A percentile compares a stretch with the other conserved stretches of the same genome.
Evolutionary conservation across 2,329 filamentous ascomycete genomes (phyloP).

Genomic region (Phyllosticta paracitricarpa): DNA sequence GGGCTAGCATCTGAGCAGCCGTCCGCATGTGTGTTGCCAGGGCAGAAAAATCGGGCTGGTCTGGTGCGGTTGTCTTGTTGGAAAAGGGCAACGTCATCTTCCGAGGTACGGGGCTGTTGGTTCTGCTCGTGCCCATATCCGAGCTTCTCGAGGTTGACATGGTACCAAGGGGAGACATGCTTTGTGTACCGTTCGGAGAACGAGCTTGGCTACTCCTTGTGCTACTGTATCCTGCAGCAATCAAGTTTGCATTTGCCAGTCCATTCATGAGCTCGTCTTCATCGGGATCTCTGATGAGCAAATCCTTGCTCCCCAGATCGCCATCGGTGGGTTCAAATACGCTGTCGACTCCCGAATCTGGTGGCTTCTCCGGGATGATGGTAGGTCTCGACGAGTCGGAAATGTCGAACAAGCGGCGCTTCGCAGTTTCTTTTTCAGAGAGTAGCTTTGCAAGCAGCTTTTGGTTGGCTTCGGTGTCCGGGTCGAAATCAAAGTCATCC

Average conservation of each 20-base stretch:
- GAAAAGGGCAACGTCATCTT: slow-evolving; percentile 51
- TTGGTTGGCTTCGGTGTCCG: slow-evolving; percentile 62
- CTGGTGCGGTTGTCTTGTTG: slow-evolving; percentile 44
- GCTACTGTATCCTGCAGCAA: background rate
- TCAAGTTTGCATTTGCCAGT: background rate
- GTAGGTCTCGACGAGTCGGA: slow-evolving; percentile 51
- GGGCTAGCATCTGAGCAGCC: slow-evolving; percentile 77
- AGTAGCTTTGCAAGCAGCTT: slow-evolving; percentile 54
- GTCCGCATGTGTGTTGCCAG: slow-evolving; percentile 81
- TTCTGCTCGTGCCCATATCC: slow-evolving; percentile 56
- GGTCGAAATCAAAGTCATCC: slow-evolving; percentile 77
- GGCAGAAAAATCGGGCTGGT: slow-evolving; percentile 73
- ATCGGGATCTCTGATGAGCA: slow-evolving; percentile 50
- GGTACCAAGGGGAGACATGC: slow-evolving; percentile 50
- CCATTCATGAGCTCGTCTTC: slow-evolving; percentile 28
- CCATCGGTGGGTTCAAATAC: slow-evolving; percentile 76
- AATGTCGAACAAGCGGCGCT: slow-evolving; percentile 42
- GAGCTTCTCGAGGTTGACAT: slow-evolving; percentile 59
- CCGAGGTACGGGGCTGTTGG: slow-evolving; percentile 54
- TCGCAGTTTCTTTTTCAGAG: slow-evolving; percentile 51
- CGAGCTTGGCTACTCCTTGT: slow-evolving; percentile 21
- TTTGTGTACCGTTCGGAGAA: slow-evolving; percentile 52
- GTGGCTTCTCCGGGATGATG: slow-evolving; percentile 31
- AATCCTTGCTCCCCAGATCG: slow-evolving; percentile 63
- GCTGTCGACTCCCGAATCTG: slow-evolving; percentile 49